phyloP scores from a whole-genome alignment of 1,139 yeast genomes.

The Citeromyces hawaiiensis region DNA sequence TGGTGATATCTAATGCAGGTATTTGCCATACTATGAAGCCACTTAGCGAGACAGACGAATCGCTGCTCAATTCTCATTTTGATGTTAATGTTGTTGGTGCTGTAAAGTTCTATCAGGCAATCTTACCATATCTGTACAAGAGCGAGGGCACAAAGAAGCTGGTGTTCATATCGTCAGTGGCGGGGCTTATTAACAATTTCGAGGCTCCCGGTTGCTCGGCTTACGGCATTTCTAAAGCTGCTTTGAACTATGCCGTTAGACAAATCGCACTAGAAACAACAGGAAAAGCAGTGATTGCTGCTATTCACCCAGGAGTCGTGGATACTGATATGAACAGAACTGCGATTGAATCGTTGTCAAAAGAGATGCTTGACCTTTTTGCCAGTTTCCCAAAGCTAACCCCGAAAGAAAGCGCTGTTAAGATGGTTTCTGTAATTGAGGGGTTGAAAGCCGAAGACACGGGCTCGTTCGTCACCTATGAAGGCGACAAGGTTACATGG shows the following conservation, averaged over 20 bases:
- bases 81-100: too few species aligned
- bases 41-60: not conserved
- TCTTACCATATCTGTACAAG: slow-evolving; percentile 11
- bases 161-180: slow-evolving; percentile 12
- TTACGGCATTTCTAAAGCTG: slow-evolving; percentile 22
- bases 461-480: too few species aligned
- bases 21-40: not conserved
- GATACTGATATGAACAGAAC: slow-evolving; percentile 15
- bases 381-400: too few species aligned
- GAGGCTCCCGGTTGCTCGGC: slow-evolving; percentile 10
- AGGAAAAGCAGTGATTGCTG: slow-evolving; percentile 12
- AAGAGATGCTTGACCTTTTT: too few species aligned
- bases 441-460: too few species aligned
- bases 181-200: slow-evolving; percentile 13
- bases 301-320: slow-evolving; percentile 20
- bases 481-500: too few species aligned
- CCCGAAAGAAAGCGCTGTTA: too few species aligned
- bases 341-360: too few species aligned
- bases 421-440: too few species aligned
- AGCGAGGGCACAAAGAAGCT: slow-evolving; percentile 9
- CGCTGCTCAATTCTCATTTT: not conserved
- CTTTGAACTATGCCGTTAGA: slow-evolving; percentile 13
- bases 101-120: too few species aligned
- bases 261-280: slow-evolving; percentile 13
- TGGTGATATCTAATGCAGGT: slow-evolving; percentile 2